Percentiles rank a stretch among this genome's conserved stretches.
phyloP scores from a whole-genome alignment of 306 rosid genomes.

The Rosa lucieae region DNA sequence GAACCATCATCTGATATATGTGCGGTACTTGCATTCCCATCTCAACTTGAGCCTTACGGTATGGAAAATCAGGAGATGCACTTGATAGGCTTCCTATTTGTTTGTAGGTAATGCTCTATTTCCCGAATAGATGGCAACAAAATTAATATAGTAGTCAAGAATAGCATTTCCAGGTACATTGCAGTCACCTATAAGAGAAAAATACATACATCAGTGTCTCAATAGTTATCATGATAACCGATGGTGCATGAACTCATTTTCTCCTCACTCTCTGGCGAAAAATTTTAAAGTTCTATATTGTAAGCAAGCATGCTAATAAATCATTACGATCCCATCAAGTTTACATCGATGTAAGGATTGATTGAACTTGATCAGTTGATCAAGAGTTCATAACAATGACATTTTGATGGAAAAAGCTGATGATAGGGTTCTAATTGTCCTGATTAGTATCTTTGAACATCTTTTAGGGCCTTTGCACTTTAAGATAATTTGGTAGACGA shows the following conservation, averaged over 20 bases:
- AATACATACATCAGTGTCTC: conserved; percentile 26
- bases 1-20: background rate
- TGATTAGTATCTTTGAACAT: background rate
- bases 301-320: background rate
- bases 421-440: background rate
- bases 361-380: background rate
- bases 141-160: conserved; percentile 77
- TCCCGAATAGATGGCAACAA: conserved; percentile 75
- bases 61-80: conserved; percentile 16
- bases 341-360: background rate
- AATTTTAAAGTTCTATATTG: background rate
- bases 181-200: conserved; percentile 77
- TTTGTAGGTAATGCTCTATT: conserved; percentile 42
- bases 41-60: conserved; percentile 21
- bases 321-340: background rate
- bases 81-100: conserved; percentile 31
- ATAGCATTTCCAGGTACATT: conserved; percentile 89
- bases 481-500: background rate
- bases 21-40: conserved; percentile 22
- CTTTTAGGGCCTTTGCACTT: background rate
- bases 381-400: conserved; percentile 1
- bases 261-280: background rate
- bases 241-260: background rate
- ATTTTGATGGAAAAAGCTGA: background rate
- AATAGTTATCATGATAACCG: background rate